Evolutionary conservation across 2,329 filamentous ascomycete species (phyloP), one percentile per base, ranked within the genome.

Genomic region (Colletotrichum incanum): DNA sequence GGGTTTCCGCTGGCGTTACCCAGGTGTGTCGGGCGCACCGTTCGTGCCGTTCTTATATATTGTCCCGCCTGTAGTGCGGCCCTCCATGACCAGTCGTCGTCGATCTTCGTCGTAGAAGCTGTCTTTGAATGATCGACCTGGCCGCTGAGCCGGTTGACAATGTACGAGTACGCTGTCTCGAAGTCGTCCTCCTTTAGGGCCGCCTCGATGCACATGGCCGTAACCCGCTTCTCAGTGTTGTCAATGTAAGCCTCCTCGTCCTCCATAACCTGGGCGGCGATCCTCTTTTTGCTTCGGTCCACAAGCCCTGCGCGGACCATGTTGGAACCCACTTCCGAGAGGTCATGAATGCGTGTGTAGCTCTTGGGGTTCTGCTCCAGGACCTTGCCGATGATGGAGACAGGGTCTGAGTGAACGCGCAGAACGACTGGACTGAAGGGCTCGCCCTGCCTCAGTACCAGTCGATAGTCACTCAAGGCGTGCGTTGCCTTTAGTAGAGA

Each of bases 111-210:
- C 71, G 65, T 76, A 73, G 77, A 79, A 75, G 41, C 28, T 28
- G 75, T 78, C 76, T 56, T 75, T 71, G 74, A 67, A 58, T 58
- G 67, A n/a, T 65, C 68, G 65, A 58, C 73, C 37, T 81, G 77
- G 11, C 82, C 79, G 9, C 86, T 85, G 0, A 96, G 85, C 28
- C 92, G 89, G 77, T 91, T 94, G 58, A 94, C 89, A 1, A 95
- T 92, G 78, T 94, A 96, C 0, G 93, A 95, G 79, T 96, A 96
- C 14, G 94, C 94, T 0, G 94, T 96, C 79, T 97, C 94, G 73
- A 96, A 96, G 78, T 91, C 94, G 74, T 95, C 91, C 78, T 95
- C 93, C 12, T 87, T 86, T 1, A 96, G 86, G 16, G 94, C 93
- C 18, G 93, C 91, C 78, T 94, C 91, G 50, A 96, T 91, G 74